Base-by-base conservation (phyloP, 202 grass and related monocot genomes). In the Cymbopogon flexuosus region DNA sequence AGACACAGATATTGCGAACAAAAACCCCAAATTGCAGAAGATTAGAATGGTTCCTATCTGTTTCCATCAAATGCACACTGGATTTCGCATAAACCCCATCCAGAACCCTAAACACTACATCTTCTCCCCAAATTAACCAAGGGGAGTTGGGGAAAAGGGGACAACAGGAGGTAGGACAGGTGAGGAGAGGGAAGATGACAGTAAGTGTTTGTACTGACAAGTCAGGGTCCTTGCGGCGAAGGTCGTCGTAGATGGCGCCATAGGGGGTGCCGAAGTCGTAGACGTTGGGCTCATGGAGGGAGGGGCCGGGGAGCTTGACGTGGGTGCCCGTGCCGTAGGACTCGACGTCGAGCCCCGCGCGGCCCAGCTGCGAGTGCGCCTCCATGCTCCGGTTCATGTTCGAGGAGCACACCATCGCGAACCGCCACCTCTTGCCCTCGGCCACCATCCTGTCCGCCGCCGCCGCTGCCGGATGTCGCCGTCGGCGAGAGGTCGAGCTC, bases 301-400 rank as follows among this genome's bases (percentile, higher is more conserved):
- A 97, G 0, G 92, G 95, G 0, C 92, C 95, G 34, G 95, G 94
- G 71, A 97, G 95, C 88, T 98, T 98, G 70, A 94, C 95, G 69
- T 98, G 88, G 62, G 90, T 84, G 51, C 95, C 95, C 54, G 92
- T 98, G 51, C 95, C 95, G 79, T 98, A 98, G 68, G 92, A 98
- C 11, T 81, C 59, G 19, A 98, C 95, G 68, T 98, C 95, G 24
- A 98, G 80, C 7, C 88, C 92, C n/a, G 91, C 88, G 60, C 95
- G 92, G 41, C 91, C 84, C 36, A 98, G 86, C 79, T 88, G 84
- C 41, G 80, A 85, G 86, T 98, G 95, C 58, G 95, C 92, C 79
- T 95, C 95, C 95, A 98, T 98, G 90, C 95, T 98, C 52, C 95
- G 84, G 77, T 98, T 94, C 90, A 94, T 93, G 92, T 98, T 98